These are phyloP conservation scores for Russula griseocarnosa DNA, from an alignment of 768 basidiomycete species.

Conservation along the genomic window DNA sequence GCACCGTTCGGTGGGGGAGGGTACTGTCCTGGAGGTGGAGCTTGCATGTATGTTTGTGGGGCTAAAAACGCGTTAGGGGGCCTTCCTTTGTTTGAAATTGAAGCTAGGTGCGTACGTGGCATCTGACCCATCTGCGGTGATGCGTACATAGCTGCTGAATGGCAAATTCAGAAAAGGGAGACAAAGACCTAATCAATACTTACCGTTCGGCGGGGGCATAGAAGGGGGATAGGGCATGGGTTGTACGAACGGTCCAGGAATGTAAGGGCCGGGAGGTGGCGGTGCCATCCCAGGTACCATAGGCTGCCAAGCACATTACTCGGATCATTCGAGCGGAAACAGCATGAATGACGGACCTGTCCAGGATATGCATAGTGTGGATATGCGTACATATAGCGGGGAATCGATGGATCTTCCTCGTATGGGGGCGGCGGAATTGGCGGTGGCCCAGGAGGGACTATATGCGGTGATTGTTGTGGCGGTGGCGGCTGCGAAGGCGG, in stretches of 20 bases:
- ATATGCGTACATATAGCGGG: conserved; percentile 67
- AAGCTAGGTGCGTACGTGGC: conserved; percentile 59
- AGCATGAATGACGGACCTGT: conserved; percentile 48
- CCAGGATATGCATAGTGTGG: conserved; percentile 74
- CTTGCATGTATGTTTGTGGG: conserved; percentile 75
- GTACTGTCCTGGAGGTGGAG: conserved; percentile 70
- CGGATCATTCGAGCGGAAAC: conserved; percentile 5
- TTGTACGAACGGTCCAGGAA: conserved; percentile 78
- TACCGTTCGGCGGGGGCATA: conserved; percentile 73
- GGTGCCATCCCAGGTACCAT: conserved; percentile 87
- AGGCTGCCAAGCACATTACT: conserved; percentile 41
- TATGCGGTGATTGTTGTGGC: conserved; percentile 62
- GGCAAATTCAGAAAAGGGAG: conserved; percentile 5
- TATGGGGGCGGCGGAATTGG: conserved; percentile 71
- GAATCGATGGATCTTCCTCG: conserved; percentile 66
- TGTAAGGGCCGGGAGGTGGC: conserved; percentile 74
- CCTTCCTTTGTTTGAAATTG: background rate
- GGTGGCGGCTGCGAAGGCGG: conserved; percentile 56
- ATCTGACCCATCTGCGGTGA: conserved; percentile 81
- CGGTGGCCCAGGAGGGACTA: conserved; percentile 63
- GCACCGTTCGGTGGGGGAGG: conserved; percentile 75
- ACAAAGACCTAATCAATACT: conserved; percentile 28
- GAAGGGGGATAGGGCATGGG: conserved; percentile 77
- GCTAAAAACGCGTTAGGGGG: conserved; percentile 37
- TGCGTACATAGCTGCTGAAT: conserved; percentile 66